phyloP scores from a whole-genome alignment of 345 rosid species.

The Brassica nigra region DNA sequence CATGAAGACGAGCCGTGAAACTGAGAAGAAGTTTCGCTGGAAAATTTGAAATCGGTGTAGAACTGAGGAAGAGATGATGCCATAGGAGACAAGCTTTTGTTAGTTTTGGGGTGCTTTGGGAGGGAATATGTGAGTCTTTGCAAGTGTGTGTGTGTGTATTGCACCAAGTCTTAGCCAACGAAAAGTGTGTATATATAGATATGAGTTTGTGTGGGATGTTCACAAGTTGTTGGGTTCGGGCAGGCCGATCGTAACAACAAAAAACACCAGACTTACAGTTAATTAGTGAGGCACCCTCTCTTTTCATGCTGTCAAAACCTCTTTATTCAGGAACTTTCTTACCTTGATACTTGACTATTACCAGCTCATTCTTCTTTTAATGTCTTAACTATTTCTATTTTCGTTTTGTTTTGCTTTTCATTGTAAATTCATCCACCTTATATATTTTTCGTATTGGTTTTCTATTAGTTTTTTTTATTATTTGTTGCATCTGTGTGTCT shows the following conservation, averaged over 20 bases:
- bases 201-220: constrained; percentile 26
- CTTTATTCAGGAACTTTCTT: constrained; percentile 12
- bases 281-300: constrained; percentile 24
- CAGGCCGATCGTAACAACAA: constrained; percentile 23
- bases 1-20: constrained; percentile 32
- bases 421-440: constrained; percentile 5
- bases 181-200: constrained; percentile 19
- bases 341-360: constrained; percentile 9
- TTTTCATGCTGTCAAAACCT: constrained; percentile 25
- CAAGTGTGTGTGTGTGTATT: constrained; percentile 2
- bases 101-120: constrained; percentile 15
- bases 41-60: constrained; percentile 45
- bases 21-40: constrained; percentile 44
- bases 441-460: background rate
- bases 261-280: constrained; percentile 33
- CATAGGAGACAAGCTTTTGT: constrained; percentile 33
- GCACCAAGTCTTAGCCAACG: background rate
- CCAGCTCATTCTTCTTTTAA: constrained; percentile 25
- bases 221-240: constrained; percentile 39
- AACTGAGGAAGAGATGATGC: constrained; percentile 58
- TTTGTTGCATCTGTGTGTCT: too few species aligned
- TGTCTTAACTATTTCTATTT: constrained; percentile 21
- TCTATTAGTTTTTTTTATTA: background rate
- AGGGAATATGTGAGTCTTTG: constrained; percentile 34
- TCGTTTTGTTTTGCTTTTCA: background rate